Evolutionary conservation across 1,284 basidiomycete genomes (phyloP), one percentile per base, ranked within the genome.

Genomic region (Trichosporon sp.): DNA sequence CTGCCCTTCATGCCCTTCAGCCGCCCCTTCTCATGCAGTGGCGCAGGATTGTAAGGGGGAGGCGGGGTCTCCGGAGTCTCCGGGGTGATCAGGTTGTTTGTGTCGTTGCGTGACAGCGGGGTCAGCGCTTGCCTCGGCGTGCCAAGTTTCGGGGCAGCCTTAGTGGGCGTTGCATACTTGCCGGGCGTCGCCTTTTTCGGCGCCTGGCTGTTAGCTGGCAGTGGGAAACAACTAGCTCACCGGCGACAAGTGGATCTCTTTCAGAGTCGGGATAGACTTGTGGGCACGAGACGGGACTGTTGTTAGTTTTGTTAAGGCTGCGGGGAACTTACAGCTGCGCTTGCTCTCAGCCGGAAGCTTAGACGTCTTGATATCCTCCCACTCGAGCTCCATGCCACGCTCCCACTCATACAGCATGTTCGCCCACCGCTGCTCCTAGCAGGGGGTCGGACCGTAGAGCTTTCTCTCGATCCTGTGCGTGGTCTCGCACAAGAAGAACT

Each of bases 351-450:
- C 31, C 5, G 38, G 23, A 18, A 47, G 35, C 11, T n/a, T 35
- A 11, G 67, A 32, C 21, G 47, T 18, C 15, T 70, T 70, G 0
- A 76, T 66, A 65, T 79, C 79, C 47, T 75, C 73, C 78, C 77
- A 78, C 25, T 79, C 74, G 51, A 77, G 66, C 60, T 81, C 80
- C 1, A 64, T 72, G 35, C 66, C 64, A 62, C 72, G 71, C 44
- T 74, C 72, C 77, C 78, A 82, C 3, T 65, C 60, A 6, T 66
- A 25, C 18, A 82, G 69, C 76, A 82, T 76, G 2, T 69, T 72
- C 1, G 76, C 77, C 78, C 77, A 81, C 25, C 72, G 64, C 68
- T 82, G 78, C 70, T 81, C 77, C 82, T 81, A 83, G 67, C 76
- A 73, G 2, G 75, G 74, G n/a, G 72, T 70, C 7, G 70, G 64